Evolutionary conservation across 495 filamentous ascomycete genomes (phyloP), one percentile per base, ranked within the genome.

Genomic region (Neurospora sp.): DNA sequence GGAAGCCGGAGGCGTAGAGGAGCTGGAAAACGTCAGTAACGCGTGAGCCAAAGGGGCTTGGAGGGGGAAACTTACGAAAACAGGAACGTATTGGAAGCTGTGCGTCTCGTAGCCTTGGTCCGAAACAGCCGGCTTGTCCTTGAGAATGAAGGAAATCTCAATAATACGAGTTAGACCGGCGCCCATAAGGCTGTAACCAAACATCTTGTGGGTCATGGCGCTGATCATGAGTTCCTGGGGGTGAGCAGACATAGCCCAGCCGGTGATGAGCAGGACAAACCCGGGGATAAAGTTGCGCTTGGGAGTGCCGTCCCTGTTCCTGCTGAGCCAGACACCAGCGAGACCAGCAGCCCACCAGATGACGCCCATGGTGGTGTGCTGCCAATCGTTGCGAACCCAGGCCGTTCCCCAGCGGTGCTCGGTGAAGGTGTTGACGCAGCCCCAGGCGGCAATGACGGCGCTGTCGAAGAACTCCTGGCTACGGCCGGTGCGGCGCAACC

Each of bases 381-480:
- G 96, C 81, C 97, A 89, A 80, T 99, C 96, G 78, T 97, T 98
- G 78, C 89, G 88, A n/a, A 92, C 94, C 96, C 96, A 99, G 2
- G 88, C 84, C 0, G 85, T 83, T 42, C 96, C 96, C 96, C 96
- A 99, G 42, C 92, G 88, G 81, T 99, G 96, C 81, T 98, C 96
- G 18, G 96, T 98, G 80, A 99, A 98, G 44, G 96, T 98, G 80
- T 98, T 99, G 81, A 99, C 90, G 79, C 92, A 93, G 54, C 96
- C 96, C 96, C 96, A 99, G 11, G 90, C 89, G 2, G 94, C 91
- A 78, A 99, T 99, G 44, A 98, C 86, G 12, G 92, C 80, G 69
- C 92, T 95, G 81, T 99, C 96, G 83, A 96, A 98, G 86, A 99
- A 99, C 81, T 99, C 96, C 82, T 98, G 96, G 72, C 92, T 94